Percentiles rank a stretch among this genome's conserved stretches.
Evolutionary conservation across 2,329 filamentous ascomycete species (phyloP).

Genomic region (Ascochyta lentis): DNA sequence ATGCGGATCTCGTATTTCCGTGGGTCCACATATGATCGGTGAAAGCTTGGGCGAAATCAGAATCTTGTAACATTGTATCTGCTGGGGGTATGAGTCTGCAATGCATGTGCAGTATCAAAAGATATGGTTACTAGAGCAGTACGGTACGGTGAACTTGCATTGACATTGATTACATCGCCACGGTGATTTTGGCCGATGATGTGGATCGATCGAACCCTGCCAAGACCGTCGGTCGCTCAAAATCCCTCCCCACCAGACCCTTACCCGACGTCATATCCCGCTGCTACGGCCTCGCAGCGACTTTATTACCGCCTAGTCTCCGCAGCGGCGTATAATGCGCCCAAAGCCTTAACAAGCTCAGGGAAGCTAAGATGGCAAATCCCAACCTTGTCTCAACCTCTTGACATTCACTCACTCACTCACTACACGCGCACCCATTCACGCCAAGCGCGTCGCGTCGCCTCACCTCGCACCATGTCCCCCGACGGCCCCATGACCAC

Average conservation of each 20-base stretch:
- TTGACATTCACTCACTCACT: background rate
- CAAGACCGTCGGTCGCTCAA: constrained; percentile 2
- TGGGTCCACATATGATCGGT: background rate
- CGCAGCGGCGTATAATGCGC: background rate
- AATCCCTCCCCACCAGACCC: constrained; percentile 12
- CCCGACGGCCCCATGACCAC: constrained; percentile 28
- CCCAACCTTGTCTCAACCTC: background rate
- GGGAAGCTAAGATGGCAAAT: constrained; percentile 5
- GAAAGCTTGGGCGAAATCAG: background rate
- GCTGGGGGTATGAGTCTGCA: too few species aligned
- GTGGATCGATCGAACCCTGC: background rate
- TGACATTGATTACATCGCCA: background rate
- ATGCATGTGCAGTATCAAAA: too few species aligned
- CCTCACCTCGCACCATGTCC: constrained; percentile 13
- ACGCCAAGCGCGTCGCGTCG: background rate
- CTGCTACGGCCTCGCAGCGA: background rate
- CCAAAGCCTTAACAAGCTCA: constrained; percentile 1
- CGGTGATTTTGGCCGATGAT: background rate
- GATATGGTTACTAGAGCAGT: too few species aligned
- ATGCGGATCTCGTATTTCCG: background rate
- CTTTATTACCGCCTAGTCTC: constrained; percentile 14
- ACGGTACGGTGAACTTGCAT: too few species aligned
- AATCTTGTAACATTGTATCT: background rate
- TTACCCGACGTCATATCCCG: constrained; percentile 5
- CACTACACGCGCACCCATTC: background rate